Evolutionary conservation across 192 early-diverging fungal species (phyloP), one percentile per base, ranked within the genome.

Genomic region (Gaertneriomyces semiglobifer): DNA sequence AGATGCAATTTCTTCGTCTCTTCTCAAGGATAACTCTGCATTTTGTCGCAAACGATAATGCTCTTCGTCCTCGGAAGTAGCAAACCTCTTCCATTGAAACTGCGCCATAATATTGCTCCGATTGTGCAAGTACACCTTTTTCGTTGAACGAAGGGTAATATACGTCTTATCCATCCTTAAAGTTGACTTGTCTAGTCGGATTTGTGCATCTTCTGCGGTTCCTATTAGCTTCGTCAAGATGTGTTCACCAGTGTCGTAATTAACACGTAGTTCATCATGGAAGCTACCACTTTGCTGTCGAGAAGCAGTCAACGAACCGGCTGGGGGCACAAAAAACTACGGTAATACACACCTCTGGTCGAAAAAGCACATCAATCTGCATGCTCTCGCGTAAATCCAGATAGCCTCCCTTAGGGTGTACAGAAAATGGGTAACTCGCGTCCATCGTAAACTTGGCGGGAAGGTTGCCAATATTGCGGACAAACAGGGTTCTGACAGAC

Each of bases 381-480:
- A 81, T 77, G 43, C 50, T 61, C 41, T 79, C 57, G 3, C 67
- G 67, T 10, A 67, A 38, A 25, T 81, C 79, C 48, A 86, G 58
- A 38, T 47, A 70, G 0, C 80, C 84, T 2, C 20, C 63, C 16
- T 62, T 44, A 6, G 85, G 83, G 0, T 11, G 44, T 5, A 74
- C 66, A 10, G 45, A 42, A 58, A 87, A 86, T 3, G 85, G 85
- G 42, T 47, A 9, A 0, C 25, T 50, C 0, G 69, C 57, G 7
- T 59, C 47, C 8, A 86, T 51, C 4, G 54, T 58, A 69, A 86
- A 87, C 46, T 81, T 75, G 9, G 80, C 80, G 9, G 66, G 48
- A 5, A 39, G 5, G 53, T 85, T 77, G 16, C 85, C 85, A 63
- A 86, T 81, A 71, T 87, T 87, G 43, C 85, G 69, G 11, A 87